phyloP scores from a whole-genome alignment of 2,329 filamentous ascomycete species.

The Aspergillus vadensis region DNA sequence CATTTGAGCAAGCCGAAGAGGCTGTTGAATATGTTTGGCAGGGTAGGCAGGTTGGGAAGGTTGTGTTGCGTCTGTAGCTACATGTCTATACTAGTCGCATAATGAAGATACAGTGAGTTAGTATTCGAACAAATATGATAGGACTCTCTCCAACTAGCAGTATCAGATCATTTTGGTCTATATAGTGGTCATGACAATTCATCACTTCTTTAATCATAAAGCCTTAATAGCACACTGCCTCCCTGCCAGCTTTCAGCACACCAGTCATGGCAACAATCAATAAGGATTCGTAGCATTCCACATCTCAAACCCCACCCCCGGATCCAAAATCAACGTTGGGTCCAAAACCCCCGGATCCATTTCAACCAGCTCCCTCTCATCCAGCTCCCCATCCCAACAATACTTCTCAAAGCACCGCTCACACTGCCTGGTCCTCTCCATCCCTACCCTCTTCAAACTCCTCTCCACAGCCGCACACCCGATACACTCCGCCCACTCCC shows the following conservation, averaged over 20 bases:
- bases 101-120: too few species aligned
- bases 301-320: background rate
- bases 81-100: background rate
- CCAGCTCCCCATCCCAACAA: background rate
- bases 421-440: background rate
- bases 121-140: too few species aligned
- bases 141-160: too few species aligned
- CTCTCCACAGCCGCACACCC: background rate
- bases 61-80: slow-evolving; percentile 29
- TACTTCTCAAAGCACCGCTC: background rate
- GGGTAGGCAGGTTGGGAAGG: slow-evolving; percentile 49
- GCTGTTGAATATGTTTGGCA: slow-evolving; percentile 47
- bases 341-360: background rate
- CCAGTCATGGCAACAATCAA: background rate
- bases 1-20: slow-evolving; percentile 46
- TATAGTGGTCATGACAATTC: too few species aligned
- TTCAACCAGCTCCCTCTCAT: background rate
- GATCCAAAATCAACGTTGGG: background rate
- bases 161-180: too few species aligned
- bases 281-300: background rate
- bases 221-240: too few species aligned
- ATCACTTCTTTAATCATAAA: too few species aligned
- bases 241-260: too few species aligned
- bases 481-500: background rate
- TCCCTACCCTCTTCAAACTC: background rate